Base-by-base conservation (phyloP, 2,329 filamentous ascomycete genomes). In the Aspergillus jensenii region DNA sequence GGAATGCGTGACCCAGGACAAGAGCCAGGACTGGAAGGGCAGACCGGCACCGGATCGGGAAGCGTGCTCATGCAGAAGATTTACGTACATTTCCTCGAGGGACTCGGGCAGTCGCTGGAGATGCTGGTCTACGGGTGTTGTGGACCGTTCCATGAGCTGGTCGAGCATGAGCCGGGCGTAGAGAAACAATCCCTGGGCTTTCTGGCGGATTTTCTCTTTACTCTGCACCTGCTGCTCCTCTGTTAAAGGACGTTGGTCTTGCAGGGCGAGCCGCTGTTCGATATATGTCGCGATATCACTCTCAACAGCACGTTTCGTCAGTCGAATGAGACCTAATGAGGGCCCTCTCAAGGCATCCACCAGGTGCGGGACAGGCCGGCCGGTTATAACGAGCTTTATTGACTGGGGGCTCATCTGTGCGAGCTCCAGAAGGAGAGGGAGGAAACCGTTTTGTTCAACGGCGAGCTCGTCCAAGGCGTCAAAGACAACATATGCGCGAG, bases 381-480 rank as follows among this genome's bases (percentile, higher is more conserved):
- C 80, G 0, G 80, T 81, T 4, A 80, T 68, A 0, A 80, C 25
- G 0, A 81, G 59, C 56, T 81, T 82, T 56, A 79, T 65, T 7
- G 61, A 65, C 0, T 46, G 52, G 1, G 76, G 71, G 3, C 58
- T 62, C 63, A 65, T 68, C 5, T 66, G 58, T 0, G 72, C 74
- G 0, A 81, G 65, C 0, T 59, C 52, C 2, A 66, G 63, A 0
- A 81, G 66, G 1, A 62, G 49, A 3, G 68, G 47, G 2, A 80
- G 58, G 31, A 80, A 78, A 0, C 59, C 39, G 3, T 74, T 70
- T 15, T 76, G 65, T 0, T 67, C 73, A 8, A n/a, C 64, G 40
- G 79, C 75, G 73, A 82, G 80, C 63, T 82, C 79, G 58, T 82
- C 80, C 2, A 82, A 67, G 0, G 78, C 78, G 59, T 81, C 79